Percentiles rank a stretch among this genome's conserved stretches.
Evolutionary conservation across 805 yeast genomes (phyloP).

Genomic region (Candida andamanensis): DNA sequence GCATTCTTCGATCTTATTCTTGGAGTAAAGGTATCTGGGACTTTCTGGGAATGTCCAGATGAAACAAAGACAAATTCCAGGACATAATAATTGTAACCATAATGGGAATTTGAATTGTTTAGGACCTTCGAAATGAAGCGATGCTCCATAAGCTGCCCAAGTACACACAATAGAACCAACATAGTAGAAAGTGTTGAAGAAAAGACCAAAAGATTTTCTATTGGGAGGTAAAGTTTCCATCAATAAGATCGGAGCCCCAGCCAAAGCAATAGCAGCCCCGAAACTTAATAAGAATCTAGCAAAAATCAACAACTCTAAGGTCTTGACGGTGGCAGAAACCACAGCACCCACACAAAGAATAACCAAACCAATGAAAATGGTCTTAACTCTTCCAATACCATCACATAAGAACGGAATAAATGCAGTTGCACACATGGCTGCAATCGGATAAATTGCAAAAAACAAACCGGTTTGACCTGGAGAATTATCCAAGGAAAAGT

Average conservation of each 20-base stretch:
- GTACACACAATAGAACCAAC: conserved; percentile 37
- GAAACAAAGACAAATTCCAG: conserved; percentile 26
- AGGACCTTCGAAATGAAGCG: conserved; percentile 38
- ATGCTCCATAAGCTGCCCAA: conserved; percentile 15
- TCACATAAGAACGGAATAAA: conserved; percentile 25
- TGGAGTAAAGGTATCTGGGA: conserved; percentile 1
- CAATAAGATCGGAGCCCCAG: conserved; percentile 38
- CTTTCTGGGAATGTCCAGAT: conserved; percentile 2
- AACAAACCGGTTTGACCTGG: conserved; percentile 31
- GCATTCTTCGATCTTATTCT: conserved; percentile 16
- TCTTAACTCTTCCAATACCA: conserved; percentile 27
- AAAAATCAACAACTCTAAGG: conserved; percentile 25
- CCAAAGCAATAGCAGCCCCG: conserved; percentile 32
- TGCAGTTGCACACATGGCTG: conserved; percentile 21
- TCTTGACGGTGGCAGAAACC: conserved; percentile 21
- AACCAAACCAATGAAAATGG: conserved; percentile 16
- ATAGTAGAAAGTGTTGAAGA: conserved; percentile 24
- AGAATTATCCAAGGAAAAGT: conserved; percentile 14
- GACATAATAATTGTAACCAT: conserved; percentile 26
- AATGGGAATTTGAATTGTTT: conserved; percentile 10
- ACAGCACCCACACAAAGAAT: conserved; percentile 22
- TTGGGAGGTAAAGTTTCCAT: conserved; percentile 39
- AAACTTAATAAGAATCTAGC: conserved; percentile 42
- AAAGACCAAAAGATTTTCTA: conserved; percentile 9
- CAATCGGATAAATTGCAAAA: conserved; percentile 21